Evolutionary conservation across 1,284 basidiomycete genomes (phyloP).

Genomic region (Phylloboletellus chloephorus): DNA sequence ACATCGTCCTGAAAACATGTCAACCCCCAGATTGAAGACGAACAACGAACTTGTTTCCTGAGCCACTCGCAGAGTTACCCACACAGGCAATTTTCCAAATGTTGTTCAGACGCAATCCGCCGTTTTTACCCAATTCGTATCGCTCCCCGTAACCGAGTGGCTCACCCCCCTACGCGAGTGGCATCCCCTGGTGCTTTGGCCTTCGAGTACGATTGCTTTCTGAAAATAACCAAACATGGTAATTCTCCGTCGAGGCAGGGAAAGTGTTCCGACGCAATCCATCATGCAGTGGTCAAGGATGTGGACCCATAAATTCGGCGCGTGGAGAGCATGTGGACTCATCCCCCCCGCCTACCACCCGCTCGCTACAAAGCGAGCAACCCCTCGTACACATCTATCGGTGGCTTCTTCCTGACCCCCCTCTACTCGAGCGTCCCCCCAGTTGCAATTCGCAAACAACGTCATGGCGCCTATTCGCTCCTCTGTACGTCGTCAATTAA

Average conservation of each 20-base stretch:
- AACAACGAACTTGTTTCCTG: constrained; percentile 6
- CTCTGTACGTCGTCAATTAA: constrained; percentile 11
- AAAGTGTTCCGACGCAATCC: constrained; percentile 25
- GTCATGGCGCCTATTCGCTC: constrained; percentile 10
- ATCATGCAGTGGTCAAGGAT: constrained; percentile 9
- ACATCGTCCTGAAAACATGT: constrained; percentile 5
- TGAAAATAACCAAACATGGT: constrained; percentile 14
- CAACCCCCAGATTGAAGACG: constrained; percentile 3
- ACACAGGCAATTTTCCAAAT: constrained; percentile 21
- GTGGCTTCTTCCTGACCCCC: background rate
- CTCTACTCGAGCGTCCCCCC: background rate
- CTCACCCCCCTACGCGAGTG: constrained; percentile 21
- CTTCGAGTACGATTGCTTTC: constrained; percentile 21
- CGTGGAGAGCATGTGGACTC: constrained; percentile 3
- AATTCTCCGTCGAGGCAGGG: constrained; percentile 21
- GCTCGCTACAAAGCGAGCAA: background rate
- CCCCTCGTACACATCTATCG: background rate
- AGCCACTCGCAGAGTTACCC: constrained; percentile 22
- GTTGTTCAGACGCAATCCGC: constrained; percentile 24
- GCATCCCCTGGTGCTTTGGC: constrained; percentile 12
- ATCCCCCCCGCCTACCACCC: constrained; percentile 1
- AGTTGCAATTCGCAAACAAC: background rate
- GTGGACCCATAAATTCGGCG: constrained; percentile 19
- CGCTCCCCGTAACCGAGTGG: constrained; percentile 19
- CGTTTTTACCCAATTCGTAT: constrained; percentile 13